Evolutionary conservation across 495 filamentous ascomycete species (phyloP).

Genomic region (Schizothecium vesticola): DNA sequence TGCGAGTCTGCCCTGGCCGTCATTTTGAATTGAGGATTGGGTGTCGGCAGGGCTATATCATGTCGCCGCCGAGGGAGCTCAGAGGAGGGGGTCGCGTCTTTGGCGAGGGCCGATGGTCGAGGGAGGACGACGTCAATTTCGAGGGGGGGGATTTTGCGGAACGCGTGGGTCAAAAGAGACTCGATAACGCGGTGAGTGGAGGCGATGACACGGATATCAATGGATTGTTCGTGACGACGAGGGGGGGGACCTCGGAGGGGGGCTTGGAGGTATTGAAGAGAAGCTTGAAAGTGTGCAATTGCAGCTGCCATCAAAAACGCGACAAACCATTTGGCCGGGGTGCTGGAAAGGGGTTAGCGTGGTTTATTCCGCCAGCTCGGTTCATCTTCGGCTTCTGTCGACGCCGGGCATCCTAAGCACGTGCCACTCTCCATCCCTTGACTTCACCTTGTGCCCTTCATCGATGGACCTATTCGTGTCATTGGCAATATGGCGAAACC

Average conservation of each 20-base stretch:
- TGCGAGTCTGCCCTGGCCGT: conserved; percentile 44
- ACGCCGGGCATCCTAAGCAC: not conserved
- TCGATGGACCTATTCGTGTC: not conserved
- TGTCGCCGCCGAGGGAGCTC: conserved; percentile 7
- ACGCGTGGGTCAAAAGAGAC: not conserved
- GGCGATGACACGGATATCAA: not conserved
- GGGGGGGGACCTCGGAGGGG: not conserved
- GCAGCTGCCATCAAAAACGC: not conserved
- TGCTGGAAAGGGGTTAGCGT: not conserved
- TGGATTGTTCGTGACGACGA: not conserved
- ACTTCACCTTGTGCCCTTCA: not conserved
- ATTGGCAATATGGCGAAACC: not conserved
- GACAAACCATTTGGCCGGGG: not conserved
- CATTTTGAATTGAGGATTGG: conserved; percentile 27
- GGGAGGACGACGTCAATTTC: not conserved
- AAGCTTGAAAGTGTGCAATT: not conserved
- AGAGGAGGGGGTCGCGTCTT: not conserved
- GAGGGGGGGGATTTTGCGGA: not conserved
- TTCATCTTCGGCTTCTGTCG: not conserved
- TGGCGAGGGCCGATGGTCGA: not conserved
- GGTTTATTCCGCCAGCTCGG: not conserved
- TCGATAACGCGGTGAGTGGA: not conserved
- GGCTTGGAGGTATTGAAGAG: not conserved
- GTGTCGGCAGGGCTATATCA: conserved; percentile 16
- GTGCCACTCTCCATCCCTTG: not conserved